phyloP scores from a whole-genome alignment of 2,329 filamentous ascomycete species.

The Ampelomyces quisqualis region DNA sequence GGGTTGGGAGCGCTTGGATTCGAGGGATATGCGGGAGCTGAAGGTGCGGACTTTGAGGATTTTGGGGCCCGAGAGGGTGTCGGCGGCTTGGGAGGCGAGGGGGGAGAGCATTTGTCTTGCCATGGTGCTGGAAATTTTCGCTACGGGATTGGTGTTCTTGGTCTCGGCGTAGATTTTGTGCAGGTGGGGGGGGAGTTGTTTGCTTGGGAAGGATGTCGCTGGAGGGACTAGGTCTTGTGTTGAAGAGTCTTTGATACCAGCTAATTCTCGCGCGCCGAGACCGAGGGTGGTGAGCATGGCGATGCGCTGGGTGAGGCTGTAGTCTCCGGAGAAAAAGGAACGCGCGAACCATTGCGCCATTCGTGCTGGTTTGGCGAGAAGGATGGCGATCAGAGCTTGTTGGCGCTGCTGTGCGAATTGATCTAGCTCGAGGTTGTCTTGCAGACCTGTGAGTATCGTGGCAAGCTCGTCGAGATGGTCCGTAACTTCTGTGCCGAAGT shows the following conservation, averaged over 20 bases:
- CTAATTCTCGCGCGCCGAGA: constrained; percentile 78
- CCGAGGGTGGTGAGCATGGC: constrained; percentile 80
- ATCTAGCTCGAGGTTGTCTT: constrained; percentile 77
- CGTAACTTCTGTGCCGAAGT: constrained; percentile 82
- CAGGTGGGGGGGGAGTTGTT: constrained; percentile 70
- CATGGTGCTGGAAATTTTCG: constrained; percentile 66
- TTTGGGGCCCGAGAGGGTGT: constrained; percentile 75
- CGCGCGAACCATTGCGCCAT: constrained; percentile 84
- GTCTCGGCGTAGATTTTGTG: constrained; percentile 66
- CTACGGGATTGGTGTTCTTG: constrained; percentile 58
- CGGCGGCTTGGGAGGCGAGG: constrained; percentile 77
- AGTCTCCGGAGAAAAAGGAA: constrained; percentile 88
- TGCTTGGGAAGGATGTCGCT: constrained; percentile 69
- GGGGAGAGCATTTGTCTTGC: constrained; percentile 75
- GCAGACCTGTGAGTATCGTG: constrained; percentile 71
- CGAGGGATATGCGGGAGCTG: constrained; percentile 70
- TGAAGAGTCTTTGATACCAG: constrained; percentile 66
- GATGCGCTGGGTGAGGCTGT: constrained; percentile 81
- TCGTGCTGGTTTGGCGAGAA: constrained; percentile 71
- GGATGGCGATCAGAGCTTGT: constrained; percentile 77
- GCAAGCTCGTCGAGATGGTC: constrained; percentile 83
- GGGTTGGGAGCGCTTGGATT: constrained; percentile 59
- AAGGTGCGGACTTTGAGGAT: constrained; percentile 88
- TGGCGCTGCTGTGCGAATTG: constrained; percentile 73
- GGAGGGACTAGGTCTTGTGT: constrained; percentile 48